phyloP scores from a whole-genome alignment of 169 alveolate genomes.

The Plasmodium gonderi region DNA sequence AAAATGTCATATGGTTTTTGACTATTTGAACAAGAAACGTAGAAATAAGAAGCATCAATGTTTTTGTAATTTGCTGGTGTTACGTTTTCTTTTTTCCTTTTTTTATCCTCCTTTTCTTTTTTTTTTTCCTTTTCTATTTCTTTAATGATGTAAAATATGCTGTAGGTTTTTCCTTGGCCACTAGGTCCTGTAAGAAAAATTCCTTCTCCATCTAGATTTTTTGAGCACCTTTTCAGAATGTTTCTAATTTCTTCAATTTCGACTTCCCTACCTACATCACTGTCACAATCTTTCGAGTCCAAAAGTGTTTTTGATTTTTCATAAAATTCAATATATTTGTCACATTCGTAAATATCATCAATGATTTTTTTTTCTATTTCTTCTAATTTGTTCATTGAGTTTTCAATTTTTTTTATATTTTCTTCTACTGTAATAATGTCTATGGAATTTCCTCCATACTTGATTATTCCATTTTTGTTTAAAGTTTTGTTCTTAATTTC shows the following conservation, averaged over 20 bases:
- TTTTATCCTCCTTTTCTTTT: neutral
- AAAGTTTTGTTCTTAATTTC: neutral
- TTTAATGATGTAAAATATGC: constrained; percentile 63
- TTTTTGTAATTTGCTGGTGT: neutral
- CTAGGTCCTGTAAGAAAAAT: constrained; percentile 66
- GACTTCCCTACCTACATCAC: constrained; percentile 68
- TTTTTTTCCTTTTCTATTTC: constrained; percentile 54
- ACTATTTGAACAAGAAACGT: constrained; percentile 58
- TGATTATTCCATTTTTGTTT: constrained; percentile 13
- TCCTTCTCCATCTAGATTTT: constrained; percentile 35
- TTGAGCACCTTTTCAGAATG: constrained; percentile 42
- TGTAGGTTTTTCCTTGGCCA: constrained; percentile 69
- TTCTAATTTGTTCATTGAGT: constrained; percentile 32
- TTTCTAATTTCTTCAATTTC: constrained; percentile 56
- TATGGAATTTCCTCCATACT: neutral
- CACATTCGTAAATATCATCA: constrained; percentile 56
- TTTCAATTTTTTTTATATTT: constrained; percentile 54
- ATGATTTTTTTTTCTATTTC: constrained; percentile 52
- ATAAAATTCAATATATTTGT: constrained; percentile 59
- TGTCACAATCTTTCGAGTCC: constrained; percentile 64
- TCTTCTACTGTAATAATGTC: constrained; percentile 23
- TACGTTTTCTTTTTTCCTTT: constrained; percentile 8
- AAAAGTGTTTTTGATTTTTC: constrained; percentile 52
- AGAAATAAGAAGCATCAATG: constrained; percentile 62
- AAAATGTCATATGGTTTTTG: constrained; percentile 67